Conservation (phyloP, 345 rosid genomes). For the Aegle marmelos region DNA sequence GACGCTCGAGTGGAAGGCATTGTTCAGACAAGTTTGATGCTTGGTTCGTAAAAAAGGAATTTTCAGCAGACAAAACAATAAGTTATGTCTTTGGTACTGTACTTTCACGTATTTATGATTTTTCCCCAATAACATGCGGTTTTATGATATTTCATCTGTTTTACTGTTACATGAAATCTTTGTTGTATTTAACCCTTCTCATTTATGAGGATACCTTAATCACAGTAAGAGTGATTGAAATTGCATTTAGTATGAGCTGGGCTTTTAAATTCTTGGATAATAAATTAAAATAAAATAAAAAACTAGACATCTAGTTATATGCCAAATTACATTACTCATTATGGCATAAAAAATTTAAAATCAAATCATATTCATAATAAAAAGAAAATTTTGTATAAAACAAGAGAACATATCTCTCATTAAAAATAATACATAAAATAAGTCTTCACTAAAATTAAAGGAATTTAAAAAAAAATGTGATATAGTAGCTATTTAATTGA, state of each 20-base stretch:
- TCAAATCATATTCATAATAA: neutral
- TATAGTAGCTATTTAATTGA: neutral
- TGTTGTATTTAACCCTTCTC: neutral
- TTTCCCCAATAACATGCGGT: neutral
- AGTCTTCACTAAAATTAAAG: neutral
- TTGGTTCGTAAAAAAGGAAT: conserved; percentile 21
- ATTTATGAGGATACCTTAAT: neutral
- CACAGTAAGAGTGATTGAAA: neutral
- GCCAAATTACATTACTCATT: neutral
- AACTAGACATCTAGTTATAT: neutral
- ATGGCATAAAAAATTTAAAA: neutral
- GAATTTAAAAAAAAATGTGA: neutral
- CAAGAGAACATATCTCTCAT: neutral
- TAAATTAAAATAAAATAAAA: neutral
- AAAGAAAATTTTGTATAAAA: neutral
- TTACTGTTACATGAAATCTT: too few relatives aligned
- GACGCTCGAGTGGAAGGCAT: neutral
- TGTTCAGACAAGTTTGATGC: neutral
- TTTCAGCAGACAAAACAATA: neutral
- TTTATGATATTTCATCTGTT: neutral
- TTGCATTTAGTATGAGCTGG: neutral
- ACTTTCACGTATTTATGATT: neutral
- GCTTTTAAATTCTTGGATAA: neutral
- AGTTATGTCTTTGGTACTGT: neutral
- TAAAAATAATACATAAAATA: neutral